Percentiles rank a stretch among this genome's conserved stretches.
Conservation (phyloP, 371 early-diverging fungal species). For the Circinella umbellata region DNA sequence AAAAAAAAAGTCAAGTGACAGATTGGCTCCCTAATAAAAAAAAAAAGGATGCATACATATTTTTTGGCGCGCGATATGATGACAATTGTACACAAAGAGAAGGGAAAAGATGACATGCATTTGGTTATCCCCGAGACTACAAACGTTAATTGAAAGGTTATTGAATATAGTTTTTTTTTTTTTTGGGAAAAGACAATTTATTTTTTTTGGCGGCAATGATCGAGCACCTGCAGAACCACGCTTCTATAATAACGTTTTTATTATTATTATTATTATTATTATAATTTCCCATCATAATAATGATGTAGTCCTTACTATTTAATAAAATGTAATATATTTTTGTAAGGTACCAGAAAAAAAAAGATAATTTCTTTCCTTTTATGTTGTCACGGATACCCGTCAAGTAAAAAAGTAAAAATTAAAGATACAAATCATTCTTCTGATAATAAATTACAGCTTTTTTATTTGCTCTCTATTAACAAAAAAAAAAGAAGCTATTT, state of each 20-base stretch:
- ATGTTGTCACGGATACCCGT: no score
- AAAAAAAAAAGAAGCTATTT: no score
- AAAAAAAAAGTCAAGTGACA: slow-evolving; percentile 4
- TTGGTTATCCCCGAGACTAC: not conserved
- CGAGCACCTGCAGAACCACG: slow-evolving; percentile 2
- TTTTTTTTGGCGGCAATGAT: slow-evolving; percentile 11
- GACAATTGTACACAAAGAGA: not conserved
- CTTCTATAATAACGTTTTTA: not conserved
- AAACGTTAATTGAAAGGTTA: not conserved
- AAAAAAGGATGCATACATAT: slow-evolving; percentile 8
- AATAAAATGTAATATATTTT: no score
- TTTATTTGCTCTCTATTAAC: no score
- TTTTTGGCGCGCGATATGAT: slow-evolving; percentile 14
- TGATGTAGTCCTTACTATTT: no score
- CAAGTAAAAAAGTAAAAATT: no score
- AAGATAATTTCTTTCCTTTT: no score
- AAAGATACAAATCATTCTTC: no score
- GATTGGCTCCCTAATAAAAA: slow-evolving; percentile 2
- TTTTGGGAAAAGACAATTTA: not conserved
- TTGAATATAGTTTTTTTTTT: not conserved
- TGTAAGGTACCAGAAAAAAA: no score
- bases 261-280: no score
- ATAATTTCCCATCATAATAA: no score
- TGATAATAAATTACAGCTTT: no score
- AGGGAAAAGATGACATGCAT: not conserved